Evolutionary conservation across 1,139 yeast species (phyloP), one percentile per base, ranked within the genome.

Genomic region (Taphrina populina): DNA sequence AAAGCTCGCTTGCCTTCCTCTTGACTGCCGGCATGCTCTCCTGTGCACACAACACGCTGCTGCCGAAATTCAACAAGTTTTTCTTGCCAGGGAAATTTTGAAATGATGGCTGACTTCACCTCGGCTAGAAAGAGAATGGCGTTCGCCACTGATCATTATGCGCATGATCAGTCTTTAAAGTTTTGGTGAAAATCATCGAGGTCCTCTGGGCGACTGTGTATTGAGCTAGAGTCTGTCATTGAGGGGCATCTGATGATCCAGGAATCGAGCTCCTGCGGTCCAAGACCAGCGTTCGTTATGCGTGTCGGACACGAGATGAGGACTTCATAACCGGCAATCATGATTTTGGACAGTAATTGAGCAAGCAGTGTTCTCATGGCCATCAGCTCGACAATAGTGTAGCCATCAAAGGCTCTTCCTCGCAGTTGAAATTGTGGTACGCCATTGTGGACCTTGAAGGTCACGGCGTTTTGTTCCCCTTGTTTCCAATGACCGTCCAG

Each of bases 221-320:
- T n/a, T n/a, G n/a, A n/a, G n/a, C 30, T 27, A 11, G 30, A 27
- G 11, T 27, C 11, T 11, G 13, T 33, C 36, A 13, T 33, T 10
- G 27, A 6, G 4, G 54, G 54, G 15, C 54, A 49, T 23, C 44
- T 23, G 19, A 49, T 39, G 26, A 49, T 39, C 46, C 44, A 32
- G 7, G 54, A 39, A 19, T 41, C 44, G 6, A 49, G 40, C 26
- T 49, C 46, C 20, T 43, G 37, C 13, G 47, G 47, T n/a, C 47
- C 29, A 35, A 43, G 29, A 5, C 54, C 54, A 11, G 44, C 37
- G 24, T 49, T 34, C 13, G 32, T 29, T 11, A 32, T 40, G 2
- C 36, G 34, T 2, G 54, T 49, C 7, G 39, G 34, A 19, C 54
- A 49, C 8, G 54, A 29, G 7, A 46, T 49, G 24, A 49, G 21